A percentile compares a stretch with the other conserved stretches of the same genome.
Conservation (phyloP, 2,329 filamentous ascomycete genomes). For the Colletotrichum musicola region DNA sequence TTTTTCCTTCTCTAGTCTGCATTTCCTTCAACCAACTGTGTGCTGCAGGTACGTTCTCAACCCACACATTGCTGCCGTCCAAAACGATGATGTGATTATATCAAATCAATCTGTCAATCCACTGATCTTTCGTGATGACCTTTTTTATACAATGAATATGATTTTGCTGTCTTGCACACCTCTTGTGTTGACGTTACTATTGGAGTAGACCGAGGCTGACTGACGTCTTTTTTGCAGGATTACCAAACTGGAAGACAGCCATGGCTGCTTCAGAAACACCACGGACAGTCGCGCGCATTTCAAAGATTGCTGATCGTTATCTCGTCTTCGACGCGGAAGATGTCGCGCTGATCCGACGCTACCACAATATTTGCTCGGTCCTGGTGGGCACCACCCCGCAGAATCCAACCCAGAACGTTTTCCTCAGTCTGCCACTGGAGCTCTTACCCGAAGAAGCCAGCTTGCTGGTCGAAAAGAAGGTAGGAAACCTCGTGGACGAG, state of each 20-base stretch:
- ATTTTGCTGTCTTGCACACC: conserved; percentile 1
- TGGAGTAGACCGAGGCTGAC: conserved; percentile 15
- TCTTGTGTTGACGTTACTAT: not conserved
- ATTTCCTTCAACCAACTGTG: conserved; percentile 7
- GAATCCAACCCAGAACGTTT: conserved; percentile 94
- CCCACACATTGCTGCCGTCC: not conserved
- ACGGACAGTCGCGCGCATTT: conserved; percentile 76
- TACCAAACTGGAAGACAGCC: not conserved
- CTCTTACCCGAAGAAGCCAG: conserved; percentile 91
- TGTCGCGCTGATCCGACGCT: conserved; percentile 81
- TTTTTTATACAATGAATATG: conserved; percentile 52
- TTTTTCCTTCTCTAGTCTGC: too few species aligned
- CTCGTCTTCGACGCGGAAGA: conserved; percentile 90
- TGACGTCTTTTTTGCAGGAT: not conserved
- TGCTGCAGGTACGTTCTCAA: conserved; percentile 39
- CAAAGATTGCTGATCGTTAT: conserved; percentile 82
- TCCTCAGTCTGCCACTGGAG: conserved; percentile 88
- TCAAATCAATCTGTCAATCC: conserved; percentile 69
- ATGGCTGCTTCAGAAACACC: conserved; percentile 44
- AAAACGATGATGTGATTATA: conserved; percentile 60
- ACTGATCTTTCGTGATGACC: conserved; percentile 63
- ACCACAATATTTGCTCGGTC: conserved; percentile 87
- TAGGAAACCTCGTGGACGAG: conserved; percentile 87
- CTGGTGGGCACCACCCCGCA: conserved; percentile 91
- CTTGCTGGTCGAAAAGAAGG: conserved; percentile 80